A percentile compares a stretch with the other conserved stretches of the same genome.
These are phyloP conservation scores for Kodamaea restingae DNA, from an alignment of 805 yeast species.

Conservation along the genomic window DNA sequence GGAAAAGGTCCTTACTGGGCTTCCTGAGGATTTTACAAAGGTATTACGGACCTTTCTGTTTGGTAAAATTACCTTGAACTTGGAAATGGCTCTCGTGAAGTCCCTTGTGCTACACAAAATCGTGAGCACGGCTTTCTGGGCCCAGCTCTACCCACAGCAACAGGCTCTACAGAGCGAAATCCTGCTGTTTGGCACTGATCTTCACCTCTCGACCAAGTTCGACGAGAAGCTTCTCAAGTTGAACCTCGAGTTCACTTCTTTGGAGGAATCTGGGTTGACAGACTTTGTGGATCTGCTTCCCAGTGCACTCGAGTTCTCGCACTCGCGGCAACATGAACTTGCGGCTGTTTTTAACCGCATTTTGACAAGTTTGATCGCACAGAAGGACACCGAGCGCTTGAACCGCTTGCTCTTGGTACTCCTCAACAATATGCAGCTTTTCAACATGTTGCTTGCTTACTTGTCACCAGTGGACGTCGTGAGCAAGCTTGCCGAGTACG, in stretches of 20 bases:
- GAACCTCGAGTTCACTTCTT: constrained; percentile 37
- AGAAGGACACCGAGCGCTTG: constrained; percentile 29
- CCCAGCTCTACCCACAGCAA: constrained; percentile 21
- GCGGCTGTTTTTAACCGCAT: constrained; percentile 15
- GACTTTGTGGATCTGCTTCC: constrained; percentile 24
- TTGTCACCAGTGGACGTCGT: constrained; percentile 7
- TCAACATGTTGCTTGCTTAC: constrained; percentile 14
- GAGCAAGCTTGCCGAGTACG: constrained; percentile 18
- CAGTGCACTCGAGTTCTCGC: constrained; percentile 19
- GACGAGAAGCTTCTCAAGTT: constrained; percentile 29
- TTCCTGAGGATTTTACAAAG: background rate
- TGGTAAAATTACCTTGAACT: constrained; percentile 11
- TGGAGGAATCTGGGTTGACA: constrained; percentile 36
- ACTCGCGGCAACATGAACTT: constrained; percentile 24
- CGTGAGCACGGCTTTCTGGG: constrained; percentile 23
- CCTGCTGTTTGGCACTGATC: constrained; percentile 3
- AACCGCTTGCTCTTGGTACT: constrained; percentile 13
- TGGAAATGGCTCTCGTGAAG: constrained; percentile 27
- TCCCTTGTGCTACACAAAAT: constrained; percentile 28
- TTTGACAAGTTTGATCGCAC: constrained; percentile 22
- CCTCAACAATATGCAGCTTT: constrained; percentile 14
- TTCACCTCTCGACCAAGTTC: constrained; percentile 14
- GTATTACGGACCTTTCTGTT: background rate
- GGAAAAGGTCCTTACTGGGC: background rate
- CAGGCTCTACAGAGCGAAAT: constrained; percentile 1